Base-by-base conservation (phyloP, 768 basidiomycete genomes). In the Tulasnella sp. region DNA sequence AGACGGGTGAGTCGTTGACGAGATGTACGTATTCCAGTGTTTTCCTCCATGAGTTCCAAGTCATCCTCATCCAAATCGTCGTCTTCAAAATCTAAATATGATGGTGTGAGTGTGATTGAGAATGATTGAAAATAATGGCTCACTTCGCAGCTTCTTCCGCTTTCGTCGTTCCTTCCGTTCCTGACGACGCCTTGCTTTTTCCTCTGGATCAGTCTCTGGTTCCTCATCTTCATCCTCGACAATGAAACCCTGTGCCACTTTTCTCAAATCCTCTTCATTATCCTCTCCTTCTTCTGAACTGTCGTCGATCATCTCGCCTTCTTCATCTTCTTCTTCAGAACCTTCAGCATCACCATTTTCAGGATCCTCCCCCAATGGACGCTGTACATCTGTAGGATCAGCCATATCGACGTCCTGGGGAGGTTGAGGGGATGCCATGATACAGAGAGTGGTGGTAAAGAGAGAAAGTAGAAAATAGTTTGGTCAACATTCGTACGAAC, bases 251-350 rank as follows among this genome's bases (percentile, higher is more conserved):
- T 91, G 85, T 45, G 78, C 70, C 50, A 95, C 78, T 51, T 76
- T 72, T 52, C 76, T 74, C 59, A 71, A 83, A 67, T 90, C 90
- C 56, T 93, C 92, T 59, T 79, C 84, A 61, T 93, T 90, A 42
- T 93, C 90, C 32, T 92, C 87, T 31, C 77, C 82, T 61, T 90
- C 85, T 59, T 88, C 87, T 39, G 86, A 89, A 63, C 86, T 89
- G 65, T 90, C 86, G 62, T 41, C 57, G 24, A 43, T 53, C 12
- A 49, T 35, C 10, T 46, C 57, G 15, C 45, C 57, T 51, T 45
- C 57, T 19, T 52, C 57, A 20, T 59, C 57, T 31, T 53, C 27
- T 27, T n/a, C 27, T 29, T 53, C 43, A 31, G 25, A 22, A 32
- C 24, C 45, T 16, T 51, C 49, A 27, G 28, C 37, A 19, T 28